Conservation (phyloP, 768 basidiomycete genomes). For the Lactarius pseudohatsudake region DNA sequence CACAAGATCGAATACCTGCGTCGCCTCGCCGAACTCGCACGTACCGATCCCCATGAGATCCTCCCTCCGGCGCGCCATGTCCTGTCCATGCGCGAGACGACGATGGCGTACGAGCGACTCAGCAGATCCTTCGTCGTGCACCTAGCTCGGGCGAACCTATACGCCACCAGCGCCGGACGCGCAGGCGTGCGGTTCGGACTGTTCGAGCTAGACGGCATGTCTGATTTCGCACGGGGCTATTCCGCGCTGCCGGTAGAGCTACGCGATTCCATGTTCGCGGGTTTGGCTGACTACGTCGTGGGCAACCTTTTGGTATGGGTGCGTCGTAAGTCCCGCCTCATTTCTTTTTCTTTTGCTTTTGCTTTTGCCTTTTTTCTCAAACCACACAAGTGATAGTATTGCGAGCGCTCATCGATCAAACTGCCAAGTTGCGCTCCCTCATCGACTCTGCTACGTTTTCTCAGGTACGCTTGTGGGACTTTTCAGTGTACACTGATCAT, state of each 20-base stretch:
- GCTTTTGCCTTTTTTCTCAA: neutral
- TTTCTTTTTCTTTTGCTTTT: neutral
- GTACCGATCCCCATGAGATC: neutral
- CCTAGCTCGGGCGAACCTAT: slow-evolving; percentile 10
- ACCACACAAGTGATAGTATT: neutral
- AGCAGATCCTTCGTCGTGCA: slow-evolving; percentile 5
- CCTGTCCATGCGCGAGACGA: slow-evolving; percentile 1
- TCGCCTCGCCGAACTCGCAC: slow-evolving; percentile 6
- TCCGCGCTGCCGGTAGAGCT: slow-evolving; percentile 1
- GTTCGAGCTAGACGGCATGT: slow-evolving; percentile 1
- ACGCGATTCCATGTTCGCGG: slow-evolving; percentile 6
- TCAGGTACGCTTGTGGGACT: neutral
- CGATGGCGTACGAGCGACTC: slow-evolving; percentile 9
- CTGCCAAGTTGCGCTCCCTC: slow-evolving; percentile 6
- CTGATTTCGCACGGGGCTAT: slow-evolving; percentile 4
- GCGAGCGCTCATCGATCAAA: slow-evolving; percentile 1
- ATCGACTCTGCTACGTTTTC: slow-evolving; percentile 14
- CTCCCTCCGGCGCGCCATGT: slow-evolving; percentile 5
- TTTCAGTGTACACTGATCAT: neutral
- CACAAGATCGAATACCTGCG: slow-evolving; percentile 4
- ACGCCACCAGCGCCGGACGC: neutral
- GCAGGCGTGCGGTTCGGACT: neutral
- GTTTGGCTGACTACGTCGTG: slow-evolving; percentile 9
- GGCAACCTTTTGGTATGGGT: neutral
- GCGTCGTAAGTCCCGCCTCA: slow-evolving; percentile 7